phyloP scores from a whole-genome alignment of 495 filamentous ascomycete species.

The Penicillium flavigenum region DNA sequence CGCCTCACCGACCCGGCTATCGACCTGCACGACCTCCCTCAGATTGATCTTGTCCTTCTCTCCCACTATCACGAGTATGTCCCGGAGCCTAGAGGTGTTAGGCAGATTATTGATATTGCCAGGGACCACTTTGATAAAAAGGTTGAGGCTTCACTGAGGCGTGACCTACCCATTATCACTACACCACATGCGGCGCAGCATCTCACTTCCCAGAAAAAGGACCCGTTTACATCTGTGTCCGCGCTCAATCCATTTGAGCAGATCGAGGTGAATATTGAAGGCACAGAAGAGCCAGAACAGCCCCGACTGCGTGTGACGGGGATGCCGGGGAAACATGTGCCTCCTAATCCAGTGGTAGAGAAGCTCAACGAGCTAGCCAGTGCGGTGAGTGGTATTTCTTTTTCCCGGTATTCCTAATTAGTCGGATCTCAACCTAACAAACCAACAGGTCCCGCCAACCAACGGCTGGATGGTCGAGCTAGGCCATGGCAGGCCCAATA shows the following conservation, averaged over 20 bases:
- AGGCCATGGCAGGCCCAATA: slow-evolving; percentile 38
- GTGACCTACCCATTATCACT: slow-evolving; percentile 62
- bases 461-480: slow-evolving; percentile 74
- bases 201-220: slow-evolving; percentile 42
- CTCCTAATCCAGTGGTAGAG: slow-evolving; percentile 45
- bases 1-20: slow-evolving; percentile 59
- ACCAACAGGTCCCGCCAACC: slow-evolving; percentile 57
- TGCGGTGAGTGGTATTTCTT: slow-evolving; percentile 45
- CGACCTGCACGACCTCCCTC: slow-evolving; percentile 60
- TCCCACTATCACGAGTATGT: slow-evolving; percentile 63
- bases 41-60: slow-evolving; percentile 59
- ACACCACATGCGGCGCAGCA: slow-evolving; percentile 61
- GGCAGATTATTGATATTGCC: neutral
- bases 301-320: slow-evolving; percentile 57
- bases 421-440: neutral
- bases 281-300: slow-evolving; percentile 10
- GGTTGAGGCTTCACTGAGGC: slow-evolving; percentile 57
- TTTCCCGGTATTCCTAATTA: neutral
- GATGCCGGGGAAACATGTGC: slow-evolving; percentile 72
- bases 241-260: slow-evolving; percentile 57
- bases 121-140: slow-evolving; percentile 64
- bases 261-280: slow-evolving; percentile 49
- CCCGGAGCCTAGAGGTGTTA: neutral
- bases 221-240: slow-evolving; percentile 55
- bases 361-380: slow-evolving; percentile 56